Base-by-base conservation (phyloP, 805 yeast species). In the Candida taoyuanica region DNA sequence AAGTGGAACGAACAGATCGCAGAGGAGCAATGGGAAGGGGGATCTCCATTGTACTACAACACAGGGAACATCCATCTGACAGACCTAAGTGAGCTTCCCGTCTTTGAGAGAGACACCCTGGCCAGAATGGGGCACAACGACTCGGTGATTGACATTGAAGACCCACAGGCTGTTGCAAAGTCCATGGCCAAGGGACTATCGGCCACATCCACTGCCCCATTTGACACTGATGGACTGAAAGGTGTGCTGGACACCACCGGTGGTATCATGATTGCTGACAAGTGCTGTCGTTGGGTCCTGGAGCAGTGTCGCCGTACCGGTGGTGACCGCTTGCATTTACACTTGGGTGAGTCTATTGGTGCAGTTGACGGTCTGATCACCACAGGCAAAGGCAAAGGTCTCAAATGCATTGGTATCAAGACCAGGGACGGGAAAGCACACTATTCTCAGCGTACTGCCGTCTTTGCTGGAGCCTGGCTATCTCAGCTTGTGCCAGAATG, bases 241-340 rank as follows among this genome's bases (percentile, higher is more conserved):
- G 60, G 58, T 29, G 45, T 56, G 16, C 36, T 58, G 20, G 62
- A 58, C 39, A 49, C 58, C 18, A 49, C 53, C 16, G 59, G 61
- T 16, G 62, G 67, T 9, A 48, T 58, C 45, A 49, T 56, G 20
- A 34, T 53, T 17, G 63, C 67, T 3, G 60, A 57, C 33, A 61
- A 58, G 41, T 50, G 55, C 17, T 59, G 62, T 31, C 44, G 53
- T 26, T 62, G 60, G 57, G 60, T 59, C 5, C 30, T 55, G 12
- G 46, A 53, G 24, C 35, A 53, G 17, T 49, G 57, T 40, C 29
- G 46, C 19, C 33, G 38, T 29, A 31, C 19, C 13, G 56, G 55
- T n/a, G 50, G 47, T 7, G 50, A 44, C 12, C 37, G 51, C 14
- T 45, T 61, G n/a, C 37, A 35, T 13, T 32, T 44, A 13, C 53